Conservation (phyloP, 768 basidiomycete genomes). For the Lentinus tigrinus region DNA sequence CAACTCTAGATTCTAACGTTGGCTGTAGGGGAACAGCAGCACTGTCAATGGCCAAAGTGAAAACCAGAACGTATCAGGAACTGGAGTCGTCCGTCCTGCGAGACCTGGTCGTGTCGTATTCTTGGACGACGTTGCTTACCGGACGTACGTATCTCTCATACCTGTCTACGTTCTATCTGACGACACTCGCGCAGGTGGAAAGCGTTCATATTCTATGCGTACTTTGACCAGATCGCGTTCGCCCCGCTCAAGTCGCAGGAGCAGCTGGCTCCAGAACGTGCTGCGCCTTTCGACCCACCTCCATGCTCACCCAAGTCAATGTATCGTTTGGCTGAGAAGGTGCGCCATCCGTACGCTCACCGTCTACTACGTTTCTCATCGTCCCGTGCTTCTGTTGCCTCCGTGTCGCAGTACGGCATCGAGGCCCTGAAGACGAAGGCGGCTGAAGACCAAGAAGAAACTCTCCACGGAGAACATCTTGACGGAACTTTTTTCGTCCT, state of each 20-base stretch:
- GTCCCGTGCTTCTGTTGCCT: not conserved
- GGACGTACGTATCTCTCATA: slow-evolving; percentile 12
- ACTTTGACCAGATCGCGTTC: slow-evolving; percentile 14
- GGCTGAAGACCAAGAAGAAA: slow-evolving; percentile 6
- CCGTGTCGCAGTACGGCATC: slow-evolving; percentile 4
- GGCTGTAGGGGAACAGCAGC: not conserved
- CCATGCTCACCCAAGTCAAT: slow-evolving; percentile 27
- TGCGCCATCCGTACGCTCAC: too few species aligned
- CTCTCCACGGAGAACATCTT: slow-evolving; percentile 20
- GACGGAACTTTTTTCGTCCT: slow-evolving; percentile 21
- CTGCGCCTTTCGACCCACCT: not conserved
- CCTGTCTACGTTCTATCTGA: not conserved
- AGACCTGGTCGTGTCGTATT: slow-evolving; percentile 7
- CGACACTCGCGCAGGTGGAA: not conserved
- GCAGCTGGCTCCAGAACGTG: not conserved
- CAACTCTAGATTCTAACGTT: not conserved
- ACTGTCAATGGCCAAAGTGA: not conserved
- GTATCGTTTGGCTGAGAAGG: slow-evolving; percentile 26
- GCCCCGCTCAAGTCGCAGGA: slow-evolving; percentile 14
- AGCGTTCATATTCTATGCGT: slow-evolving; percentile 23
- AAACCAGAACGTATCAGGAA: not conserved
- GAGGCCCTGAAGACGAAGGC: slow-evolving; percentile 14
- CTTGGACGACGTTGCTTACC: slow-evolving; percentile 19
- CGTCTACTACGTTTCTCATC: too few species aligned
- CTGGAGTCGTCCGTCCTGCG: not conserved